These are phyloP conservation scores for Solanum chaucha DNA, from an alignment of 257 asterid species.

Conservation along the genomic window DNA sequence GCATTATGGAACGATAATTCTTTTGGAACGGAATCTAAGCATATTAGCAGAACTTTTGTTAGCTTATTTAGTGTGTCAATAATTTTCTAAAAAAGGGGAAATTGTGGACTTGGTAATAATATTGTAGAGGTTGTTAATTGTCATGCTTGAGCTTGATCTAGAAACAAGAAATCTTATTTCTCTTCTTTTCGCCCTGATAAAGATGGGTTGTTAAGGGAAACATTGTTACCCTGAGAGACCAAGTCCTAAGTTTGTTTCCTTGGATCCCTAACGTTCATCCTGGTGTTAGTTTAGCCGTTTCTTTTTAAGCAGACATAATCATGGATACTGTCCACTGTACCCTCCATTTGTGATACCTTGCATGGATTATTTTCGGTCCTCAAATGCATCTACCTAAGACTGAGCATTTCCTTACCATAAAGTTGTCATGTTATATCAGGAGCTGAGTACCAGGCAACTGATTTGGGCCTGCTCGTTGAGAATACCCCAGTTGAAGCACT, in stretches of 20 bases:
- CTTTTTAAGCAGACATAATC: background rate
- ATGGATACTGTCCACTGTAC: background rate
- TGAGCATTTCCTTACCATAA: background rate
- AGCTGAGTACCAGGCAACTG: conserved; percentile 89
- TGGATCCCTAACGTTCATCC: background rate
- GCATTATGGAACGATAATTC: background rate
- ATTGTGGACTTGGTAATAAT: background rate
- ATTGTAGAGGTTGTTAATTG: background rate
- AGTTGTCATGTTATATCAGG: conserved; percentile 28
- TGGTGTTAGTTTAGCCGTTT: background rate
- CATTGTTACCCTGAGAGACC: background rate
- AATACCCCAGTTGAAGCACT: conserved; percentile 67
- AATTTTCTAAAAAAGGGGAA: background rate
- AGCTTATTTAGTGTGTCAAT: background rate
- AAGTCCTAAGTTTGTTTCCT: background rate
- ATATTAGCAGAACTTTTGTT: background rate
- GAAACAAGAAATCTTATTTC: background rate
- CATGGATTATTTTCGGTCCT: background rate
- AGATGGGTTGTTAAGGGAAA: background rate
- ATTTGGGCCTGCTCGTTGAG: conserved; percentile 76
- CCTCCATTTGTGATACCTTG: background rate
- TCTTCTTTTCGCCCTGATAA: background rate
- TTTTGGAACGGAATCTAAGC: background rate
- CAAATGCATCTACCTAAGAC: background rate
- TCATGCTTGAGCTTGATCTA: background rate